phyloP scores from a whole-genome alignment of 371 early-diverging fungal genomes.

The Mortierella sp. region DNA sequence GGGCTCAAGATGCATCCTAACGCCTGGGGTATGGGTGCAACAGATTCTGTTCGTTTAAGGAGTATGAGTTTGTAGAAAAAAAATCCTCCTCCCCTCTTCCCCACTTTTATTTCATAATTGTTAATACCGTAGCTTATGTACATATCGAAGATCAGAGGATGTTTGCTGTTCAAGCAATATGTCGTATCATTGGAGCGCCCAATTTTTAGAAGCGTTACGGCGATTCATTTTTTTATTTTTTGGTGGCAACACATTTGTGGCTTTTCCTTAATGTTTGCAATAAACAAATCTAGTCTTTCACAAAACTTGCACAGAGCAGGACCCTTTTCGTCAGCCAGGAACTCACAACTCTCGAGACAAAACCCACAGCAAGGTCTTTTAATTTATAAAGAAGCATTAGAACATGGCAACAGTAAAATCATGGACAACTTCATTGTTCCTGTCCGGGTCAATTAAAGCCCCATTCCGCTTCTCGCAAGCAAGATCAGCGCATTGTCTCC shows the following conservation, averaged over 20 bases:
- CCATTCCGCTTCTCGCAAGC: neutral
- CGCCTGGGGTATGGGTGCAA: conserved; percentile 51
- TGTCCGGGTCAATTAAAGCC: conserved; percentile 7
- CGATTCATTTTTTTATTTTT: too few species aligned
- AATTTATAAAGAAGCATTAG: neutral
- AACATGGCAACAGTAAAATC: conserved; percentile 11
- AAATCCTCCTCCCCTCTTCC: too few species aligned
- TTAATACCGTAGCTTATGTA: too few species aligned
- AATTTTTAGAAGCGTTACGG: too few species aligned
- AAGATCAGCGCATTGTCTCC: conserved; percentile 1
- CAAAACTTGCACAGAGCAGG: neutral
- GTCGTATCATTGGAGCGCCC: too few species aligned
- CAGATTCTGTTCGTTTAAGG: conserved; percentile 53
- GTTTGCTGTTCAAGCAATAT: too few species aligned
- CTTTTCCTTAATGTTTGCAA: neutral
- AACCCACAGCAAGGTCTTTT: neutral
- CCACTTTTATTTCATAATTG: neutral
- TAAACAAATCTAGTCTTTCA: conserved; percentile 5
- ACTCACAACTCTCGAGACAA: neutral
- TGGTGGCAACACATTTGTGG: conserved; percentile 20
- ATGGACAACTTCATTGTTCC: neutral
- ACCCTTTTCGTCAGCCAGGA: neutral
- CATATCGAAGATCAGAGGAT: too few species aligned
- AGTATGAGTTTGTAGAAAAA: conserved; percentile 51
- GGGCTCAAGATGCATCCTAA: conserved; percentile 41